These are phyloP conservation scores for Euphorbia peplus DNA, from an alignment of 345 rosid species.

Conservation along the genomic window DNA sequence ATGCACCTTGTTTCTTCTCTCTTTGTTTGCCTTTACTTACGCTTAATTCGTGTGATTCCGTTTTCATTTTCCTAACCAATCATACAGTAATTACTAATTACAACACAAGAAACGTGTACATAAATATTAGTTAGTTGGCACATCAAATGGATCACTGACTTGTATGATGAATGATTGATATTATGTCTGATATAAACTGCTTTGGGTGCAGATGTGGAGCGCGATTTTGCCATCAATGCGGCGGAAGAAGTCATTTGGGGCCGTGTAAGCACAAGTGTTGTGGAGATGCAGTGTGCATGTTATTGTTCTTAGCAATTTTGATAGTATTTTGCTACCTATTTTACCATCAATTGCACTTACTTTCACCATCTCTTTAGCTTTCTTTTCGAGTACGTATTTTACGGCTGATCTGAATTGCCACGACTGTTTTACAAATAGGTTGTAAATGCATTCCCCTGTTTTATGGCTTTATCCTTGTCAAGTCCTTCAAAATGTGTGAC, in stretches of 20 bases:
- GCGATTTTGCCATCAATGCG: constrained; percentile 29
- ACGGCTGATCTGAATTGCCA: neutral
- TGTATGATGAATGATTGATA: neutral
- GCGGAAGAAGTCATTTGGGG: constrained; percentile 24
- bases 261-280: constrained; percentile 22
- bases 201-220: constrained; percentile 23
- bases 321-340: neutral
- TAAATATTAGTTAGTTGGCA: neutral
- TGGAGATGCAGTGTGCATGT: constrained; percentile 1
- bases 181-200: neutral
- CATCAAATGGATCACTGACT: neutral
- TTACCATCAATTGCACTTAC: constrained; percentile 3
- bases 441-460: neutral
- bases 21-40: neutral
- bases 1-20: neutral
- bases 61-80: neutral
- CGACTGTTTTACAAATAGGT: neutral
- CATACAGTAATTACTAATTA: neutral
- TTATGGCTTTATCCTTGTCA: too few relatives aligned
- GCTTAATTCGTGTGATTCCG: neutral
- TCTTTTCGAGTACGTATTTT: too few relatives aligned
- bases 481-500: too few relatives aligned
- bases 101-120: neutral
- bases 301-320: neutral
- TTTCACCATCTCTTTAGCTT: neutral